Conservation (phyloP, 495 filamentous ascomycete genomes). For the Neurospora hispaniola region DNA sequence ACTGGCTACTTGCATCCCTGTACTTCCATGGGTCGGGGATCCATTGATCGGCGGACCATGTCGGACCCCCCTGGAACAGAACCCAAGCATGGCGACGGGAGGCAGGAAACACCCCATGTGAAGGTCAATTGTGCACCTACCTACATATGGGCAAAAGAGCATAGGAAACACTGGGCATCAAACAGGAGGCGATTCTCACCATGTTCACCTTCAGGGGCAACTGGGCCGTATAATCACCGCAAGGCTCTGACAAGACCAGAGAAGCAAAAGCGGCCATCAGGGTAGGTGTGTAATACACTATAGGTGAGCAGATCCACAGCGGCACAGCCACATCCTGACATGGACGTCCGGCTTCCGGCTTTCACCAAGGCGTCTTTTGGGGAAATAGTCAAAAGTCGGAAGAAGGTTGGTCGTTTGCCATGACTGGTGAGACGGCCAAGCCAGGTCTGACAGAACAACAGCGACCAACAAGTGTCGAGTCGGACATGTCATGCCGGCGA, state of each 20-base stretch:
- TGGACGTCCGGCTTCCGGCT: conserved; percentile 1
- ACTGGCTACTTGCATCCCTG: neutral
- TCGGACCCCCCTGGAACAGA: neutral
- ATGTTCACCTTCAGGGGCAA: neutral
- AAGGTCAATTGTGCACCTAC: neutral
- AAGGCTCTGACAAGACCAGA: neutral
- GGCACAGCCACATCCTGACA: neutral
- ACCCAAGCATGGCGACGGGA: neutral
- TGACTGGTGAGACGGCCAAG: neutral
- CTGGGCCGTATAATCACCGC: neutral
- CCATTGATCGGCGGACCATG: neutral
- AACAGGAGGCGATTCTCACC: neutral
- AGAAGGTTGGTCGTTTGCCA: neutral
- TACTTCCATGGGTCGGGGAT: neutral
- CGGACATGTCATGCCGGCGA: neutral
- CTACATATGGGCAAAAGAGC: neutral
- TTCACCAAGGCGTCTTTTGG: conserved; percentile 13
- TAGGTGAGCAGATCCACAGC: neutral
- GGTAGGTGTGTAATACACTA: neutral
- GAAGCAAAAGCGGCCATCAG: neutral
- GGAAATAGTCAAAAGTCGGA: neutral
- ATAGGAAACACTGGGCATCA: neutral
- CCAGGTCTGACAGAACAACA: neutral
- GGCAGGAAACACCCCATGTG: neutral
- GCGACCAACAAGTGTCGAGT: neutral